Conservation (phyloP, 2,329 filamentous ascomycete species). For the Cladosporium sp. region DNA sequence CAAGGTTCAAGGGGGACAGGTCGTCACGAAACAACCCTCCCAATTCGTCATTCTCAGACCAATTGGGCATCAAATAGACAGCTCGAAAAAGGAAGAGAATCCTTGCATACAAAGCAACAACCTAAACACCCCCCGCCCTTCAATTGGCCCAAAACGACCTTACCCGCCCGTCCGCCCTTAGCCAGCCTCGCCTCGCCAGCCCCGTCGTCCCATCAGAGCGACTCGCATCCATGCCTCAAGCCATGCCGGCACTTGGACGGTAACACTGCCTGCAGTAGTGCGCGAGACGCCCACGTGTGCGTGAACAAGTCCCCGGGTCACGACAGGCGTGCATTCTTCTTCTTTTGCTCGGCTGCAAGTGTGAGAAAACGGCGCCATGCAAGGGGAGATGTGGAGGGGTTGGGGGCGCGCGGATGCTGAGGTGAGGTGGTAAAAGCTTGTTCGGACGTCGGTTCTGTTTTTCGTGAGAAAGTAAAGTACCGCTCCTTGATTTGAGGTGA, state of each 20-base stretch:
- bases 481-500: not conserved
- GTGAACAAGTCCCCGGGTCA: not conserved
- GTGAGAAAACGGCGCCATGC: too few species aligned
- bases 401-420: not conserved
- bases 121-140: not conserved
- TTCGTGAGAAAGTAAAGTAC: not conserved
- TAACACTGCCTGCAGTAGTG: not conserved
- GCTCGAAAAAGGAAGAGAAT: not conserved
- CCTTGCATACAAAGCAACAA: not conserved
- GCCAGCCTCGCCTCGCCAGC: not conserved
- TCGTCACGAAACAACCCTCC: too few species aligned
- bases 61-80: not conserved
- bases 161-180: not conserved
- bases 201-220: slow-evolving; percentile 7
- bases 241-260: slow-evolving; percentile 1
- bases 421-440: slow-evolving; percentile 12
- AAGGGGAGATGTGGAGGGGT: slow-evolving; percentile 1
- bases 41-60: too few species aligned
- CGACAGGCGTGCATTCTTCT: not conserved
- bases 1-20: too few species aligned
- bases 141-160: not conserved
- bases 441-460: slow-evolving; percentile 3
- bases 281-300: not conserved
- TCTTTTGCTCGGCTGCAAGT: too few species aligned
- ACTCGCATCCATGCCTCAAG: slow-evolving; percentile 8